These are phyloP conservation scores for Xylaria sp. DNA, from an alignment of 2,329 filamentous ascomycete species.

Conservation along the genomic window DNA sequence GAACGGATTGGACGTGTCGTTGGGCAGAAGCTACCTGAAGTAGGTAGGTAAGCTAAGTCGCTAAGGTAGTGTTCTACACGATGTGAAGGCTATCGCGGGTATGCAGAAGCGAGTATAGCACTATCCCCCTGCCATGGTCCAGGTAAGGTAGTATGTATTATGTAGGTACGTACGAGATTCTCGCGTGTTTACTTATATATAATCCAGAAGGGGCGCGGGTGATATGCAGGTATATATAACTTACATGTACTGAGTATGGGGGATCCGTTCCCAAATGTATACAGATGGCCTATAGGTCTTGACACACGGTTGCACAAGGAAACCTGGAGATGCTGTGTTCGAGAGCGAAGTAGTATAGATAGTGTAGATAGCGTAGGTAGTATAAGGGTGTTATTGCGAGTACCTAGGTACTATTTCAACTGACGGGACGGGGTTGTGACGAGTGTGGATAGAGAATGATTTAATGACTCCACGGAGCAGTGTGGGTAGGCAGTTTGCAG, in stretches of 20 bases:
- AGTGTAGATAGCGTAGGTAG: conserved; percentile 19
- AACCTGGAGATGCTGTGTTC: conserved; percentile 36
- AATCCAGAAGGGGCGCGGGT: conserved; percentile 30
- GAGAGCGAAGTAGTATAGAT: conserved; percentile 24
- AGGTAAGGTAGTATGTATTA: conserved; percentile 33
- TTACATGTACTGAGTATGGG: conserved; percentile 27
- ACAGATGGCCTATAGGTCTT: conserved; percentile 33
- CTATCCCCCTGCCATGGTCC: conserved; percentile 33
- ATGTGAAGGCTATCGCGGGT: conserved; percentile 37
- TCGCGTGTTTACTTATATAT: conserved; percentile 37
- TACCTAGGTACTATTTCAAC: conserved; percentile 22
- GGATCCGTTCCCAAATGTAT: conserved; percentile 30
- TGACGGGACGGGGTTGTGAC: conserved; percentile 22
- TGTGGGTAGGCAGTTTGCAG: conserved; percentile 29
- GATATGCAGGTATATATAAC: conserved; percentile 38
- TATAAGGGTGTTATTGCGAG: conserved; percentile 31
- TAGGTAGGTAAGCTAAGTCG: conserved; percentile 37
- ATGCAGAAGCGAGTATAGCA: conserved; percentile 35
- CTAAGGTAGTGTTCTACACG: conserved; percentile 34
- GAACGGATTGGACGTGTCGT: conserved; percentile 35
- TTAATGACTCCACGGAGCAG: conserved; percentile 33
- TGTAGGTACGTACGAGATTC: conserved; percentile 38
- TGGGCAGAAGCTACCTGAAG: conserved; percentile 42
- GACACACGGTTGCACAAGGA: conserved; percentile 38
- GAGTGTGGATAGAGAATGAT: conserved; percentile 34